Percentiles rank a stretch among this genome's conserved stretches.
Evolutionary conservation across 805 yeast genomes (phyloP).

Genomic region (Yarrowia divulgata): DNA sequence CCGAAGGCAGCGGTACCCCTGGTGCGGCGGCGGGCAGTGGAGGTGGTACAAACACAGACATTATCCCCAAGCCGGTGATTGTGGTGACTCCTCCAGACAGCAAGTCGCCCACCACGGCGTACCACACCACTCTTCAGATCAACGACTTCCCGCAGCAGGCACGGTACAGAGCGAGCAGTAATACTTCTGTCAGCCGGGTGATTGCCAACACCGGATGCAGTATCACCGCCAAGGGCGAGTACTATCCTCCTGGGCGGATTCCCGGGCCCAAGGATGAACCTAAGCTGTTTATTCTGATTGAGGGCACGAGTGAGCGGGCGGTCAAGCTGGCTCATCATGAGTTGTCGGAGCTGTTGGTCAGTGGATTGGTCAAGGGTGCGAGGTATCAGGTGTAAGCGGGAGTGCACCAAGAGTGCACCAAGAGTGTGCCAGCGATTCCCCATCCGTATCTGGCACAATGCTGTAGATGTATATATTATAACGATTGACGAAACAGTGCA

Average conservation of each 20-base stretch:
- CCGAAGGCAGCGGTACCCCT: slow-evolving; percentile 46
- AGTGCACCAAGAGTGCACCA: no score
- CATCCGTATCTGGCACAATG: no score
- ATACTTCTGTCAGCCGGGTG: slow-evolving; percentile 66
- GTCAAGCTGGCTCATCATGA: slow-evolving; percentile 59
- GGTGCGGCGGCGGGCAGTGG: slow-evolving; percentile 43
- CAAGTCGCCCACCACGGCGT: slow-evolving; percentile 63
- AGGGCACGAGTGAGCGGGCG: slow-evolving; percentile 68
- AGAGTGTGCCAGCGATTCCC: no score
- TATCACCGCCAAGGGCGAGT: slow-evolving; percentile 82
- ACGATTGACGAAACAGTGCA: no score
- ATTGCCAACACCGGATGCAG: slow-evolving; percentile 77
- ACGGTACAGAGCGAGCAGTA: slow-evolving; percentile 57
- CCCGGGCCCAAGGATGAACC: slow-evolving; percentile 66
- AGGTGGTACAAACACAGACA: slow-evolving; percentile 42
- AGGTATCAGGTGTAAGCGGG: slow-evolving; percentile 21
- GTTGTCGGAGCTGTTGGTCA: slow-evolving; percentile 16
- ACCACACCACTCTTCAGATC: slow-evolving; percentile 72
- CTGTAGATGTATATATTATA: no score
- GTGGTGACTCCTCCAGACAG: slow-evolving; percentile 62
- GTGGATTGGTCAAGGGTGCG: slow-evolving; percentile 24
- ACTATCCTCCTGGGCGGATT: slow-evolving; percentile 65
- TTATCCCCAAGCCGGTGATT: slow-evolving; percentile 15
- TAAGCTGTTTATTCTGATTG: slow-evolving; percentile 78
- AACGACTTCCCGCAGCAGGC: slow-evolving; percentile 77